A percentile compares a stretch with the other conserved stretches of the same genome.
Conservation (phyloP, 129 eudicot genomes). For the Smallanthus sonchifolius region DNA sequence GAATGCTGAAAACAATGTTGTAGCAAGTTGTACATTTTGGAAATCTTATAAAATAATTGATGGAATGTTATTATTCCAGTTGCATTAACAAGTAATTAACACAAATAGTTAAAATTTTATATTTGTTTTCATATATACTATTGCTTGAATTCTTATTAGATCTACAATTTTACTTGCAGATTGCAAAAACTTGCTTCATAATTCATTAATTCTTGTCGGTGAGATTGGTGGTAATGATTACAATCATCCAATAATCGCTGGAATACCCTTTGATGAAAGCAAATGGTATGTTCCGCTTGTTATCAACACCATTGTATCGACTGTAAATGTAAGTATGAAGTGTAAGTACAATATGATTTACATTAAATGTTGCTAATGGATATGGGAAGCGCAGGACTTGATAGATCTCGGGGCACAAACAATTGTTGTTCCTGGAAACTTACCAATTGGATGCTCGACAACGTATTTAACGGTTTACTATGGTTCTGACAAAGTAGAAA, state of each 20-base stretch:
- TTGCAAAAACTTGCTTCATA: background rate
- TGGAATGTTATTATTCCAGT: too few relatives aligned
- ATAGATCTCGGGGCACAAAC: slow-evolving; percentile 53
- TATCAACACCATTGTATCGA: background rate
- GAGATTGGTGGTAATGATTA: slow-evolving; percentile 2
- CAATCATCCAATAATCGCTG: background rate
- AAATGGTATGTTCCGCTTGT: background rate
- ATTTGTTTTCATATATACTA: too few relatives aligned
- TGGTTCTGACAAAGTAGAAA: slow-evolving; percentile 22
- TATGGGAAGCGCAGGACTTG: slow-evolving; percentile 29
- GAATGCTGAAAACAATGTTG: too few relatives aligned
- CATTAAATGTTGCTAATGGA: background rate
- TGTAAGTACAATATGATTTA: background rate
- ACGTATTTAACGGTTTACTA: slow-evolving; percentile 34
- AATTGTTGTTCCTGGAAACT: slow-evolving; percentile 51
- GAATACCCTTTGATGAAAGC: background rate
- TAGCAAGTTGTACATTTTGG: too few relatives aligned
- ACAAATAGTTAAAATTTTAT: too few relatives aligned
- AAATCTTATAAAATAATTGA: too few relatives aligned
- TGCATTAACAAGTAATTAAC: background rate
- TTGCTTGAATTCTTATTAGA: background rate
- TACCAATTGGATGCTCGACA: slow-evolving; percentile 63
- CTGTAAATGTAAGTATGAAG: background rate
- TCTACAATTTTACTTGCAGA: background rate
- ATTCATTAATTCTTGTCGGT: background rate